Conservation (phyloP, 2,329 filamentous ascomycete genomes). For the Chaetomiaceae sp. region DNA sequence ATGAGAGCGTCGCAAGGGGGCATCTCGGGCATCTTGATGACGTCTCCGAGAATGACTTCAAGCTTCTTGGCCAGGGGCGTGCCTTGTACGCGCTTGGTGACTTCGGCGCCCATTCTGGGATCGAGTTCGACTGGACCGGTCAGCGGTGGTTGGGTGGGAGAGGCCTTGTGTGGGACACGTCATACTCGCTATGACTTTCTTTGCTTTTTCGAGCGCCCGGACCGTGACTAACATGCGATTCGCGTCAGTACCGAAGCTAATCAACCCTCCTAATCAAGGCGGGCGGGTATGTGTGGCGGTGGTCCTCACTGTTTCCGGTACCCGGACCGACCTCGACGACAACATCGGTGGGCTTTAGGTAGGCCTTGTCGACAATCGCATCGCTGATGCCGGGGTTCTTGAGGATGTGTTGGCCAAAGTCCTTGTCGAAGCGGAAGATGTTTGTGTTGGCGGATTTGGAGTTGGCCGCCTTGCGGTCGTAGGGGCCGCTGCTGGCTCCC, state of each 20-base stretch:
- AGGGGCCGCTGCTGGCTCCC: constrained; percentile 33
- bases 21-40: constrained; percentile 75
- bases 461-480: constrained; percentile 31
- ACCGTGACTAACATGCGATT: constrained; percentile 80
- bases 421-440: constrained; percentile 95
- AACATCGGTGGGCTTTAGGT: constrained; percentile 82
- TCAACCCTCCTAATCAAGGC: no score
- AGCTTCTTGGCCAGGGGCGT: constrained; percentile 78
- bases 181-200: constrained; percentile 61
- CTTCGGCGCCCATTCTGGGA: constrained; percentile 91
- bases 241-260: constrained; percentile 31
- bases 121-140: constrained; percentile 77
- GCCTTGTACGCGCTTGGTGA: constrained; percentile 88
- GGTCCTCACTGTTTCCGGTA: constrained; percentile 66
- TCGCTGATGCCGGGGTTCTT: constrained; percentile 48
- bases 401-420: constrained; percentile 82
- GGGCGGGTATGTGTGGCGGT: not conserved
- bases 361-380: constrained; percentile 71
- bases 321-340: constrained; percentile 92
- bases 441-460: constrained; percentile 55
- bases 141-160: constrained; percentile 27
- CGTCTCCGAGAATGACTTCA: constrained; percentile 85
- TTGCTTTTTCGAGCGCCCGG: constrained; percentile 81
- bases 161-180: not conserved
- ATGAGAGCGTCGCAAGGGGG: constrained; percentile 63